Base-by-base conservation (phyloP, 805 yeast species). In the Pachysolen tannophilus region DNA sequence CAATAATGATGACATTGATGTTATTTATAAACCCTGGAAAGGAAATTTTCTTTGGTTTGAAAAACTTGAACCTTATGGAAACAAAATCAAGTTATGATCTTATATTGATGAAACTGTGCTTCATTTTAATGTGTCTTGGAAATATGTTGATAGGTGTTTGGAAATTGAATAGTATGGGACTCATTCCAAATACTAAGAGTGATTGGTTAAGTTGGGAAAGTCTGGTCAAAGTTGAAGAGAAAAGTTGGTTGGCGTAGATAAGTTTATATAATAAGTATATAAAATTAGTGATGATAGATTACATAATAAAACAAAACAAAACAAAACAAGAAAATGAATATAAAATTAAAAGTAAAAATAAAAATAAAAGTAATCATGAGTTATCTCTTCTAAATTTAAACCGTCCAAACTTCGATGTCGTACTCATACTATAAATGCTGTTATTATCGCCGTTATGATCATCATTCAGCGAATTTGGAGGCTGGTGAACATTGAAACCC, bases 121-220 rank as follows among this genome's bases (percentile, higher is more conserved):
- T 50, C 28, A 41, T 51, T 2, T 29, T 40, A 8, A 68, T 71
- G 38, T 72, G 70, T 38, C 31, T 77, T 29, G 68, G 72, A 4
- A 69, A 78, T 34, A 62, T 88, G 60, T 72, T 65, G 3, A 74
- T 86, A 25, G 97, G 97, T 3, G 49, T 87, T 13, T 87, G 85
- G 76, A 92, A 92, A 55, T 61, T 92, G 40, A 77, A 82, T 46
- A 63, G 69, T 16, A 84, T 90, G 96, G 97, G 97, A 0, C 63
- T 90, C 44, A 76, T 90, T 40, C 98, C 98, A 16, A 84, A 82
- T 47, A 80, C 77, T 25, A 69, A 69, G 30, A 80, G 94, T 44
- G 98, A 90, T 53, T 92, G 97, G 97, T 60, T 90, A 13, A 77
- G 86, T 6, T 88, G 94, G 88, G 94, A 87, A 51, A 47, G 45